These are phyloP conservation scores for Amoebophrya sp. DNA, from an alignment of 169 alveolate species.

Conservation along the genomic window DNA sequence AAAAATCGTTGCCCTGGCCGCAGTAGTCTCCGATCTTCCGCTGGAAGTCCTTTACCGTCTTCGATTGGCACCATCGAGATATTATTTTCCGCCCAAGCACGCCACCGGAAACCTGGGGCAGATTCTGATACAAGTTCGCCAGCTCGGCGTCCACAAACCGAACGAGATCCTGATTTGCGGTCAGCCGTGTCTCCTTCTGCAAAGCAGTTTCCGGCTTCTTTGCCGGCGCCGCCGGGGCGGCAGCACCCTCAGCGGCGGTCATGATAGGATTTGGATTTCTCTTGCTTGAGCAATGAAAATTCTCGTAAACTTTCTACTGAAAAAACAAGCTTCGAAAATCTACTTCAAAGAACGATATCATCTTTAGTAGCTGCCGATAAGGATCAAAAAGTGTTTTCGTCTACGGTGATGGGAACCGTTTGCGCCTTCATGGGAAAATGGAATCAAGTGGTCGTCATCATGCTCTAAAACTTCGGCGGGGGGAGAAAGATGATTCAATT, in stretches of 20 bases:
- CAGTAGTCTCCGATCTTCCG: background rate
- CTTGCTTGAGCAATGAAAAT: background rate
- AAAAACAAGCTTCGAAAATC: background rate
- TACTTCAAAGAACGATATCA: background rate
- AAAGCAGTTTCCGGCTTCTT: background rate
- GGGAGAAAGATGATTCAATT: too few species aligned
- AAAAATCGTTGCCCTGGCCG: background rate
- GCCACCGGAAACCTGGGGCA: background rate
- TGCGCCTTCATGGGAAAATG: too few species aligned
- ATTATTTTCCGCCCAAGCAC: background rate
- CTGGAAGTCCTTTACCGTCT: slow-evolving; percentile 9
- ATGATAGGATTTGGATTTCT: background rate
- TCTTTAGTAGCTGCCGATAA: background rate
- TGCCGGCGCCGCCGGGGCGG: background rate
- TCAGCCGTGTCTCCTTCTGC: background rate
- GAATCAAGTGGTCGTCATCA: too few species aligned
- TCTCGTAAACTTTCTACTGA: background rate
- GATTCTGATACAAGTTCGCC: background rate
- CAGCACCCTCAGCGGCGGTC: background rate
- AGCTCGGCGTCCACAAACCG: background rate
- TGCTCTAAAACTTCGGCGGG: too few species aligned
- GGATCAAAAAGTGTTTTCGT: too few species aligned
- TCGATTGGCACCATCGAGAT: background rate
- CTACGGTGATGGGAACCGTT: too few species aligned
- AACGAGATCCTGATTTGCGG: background rate